phyloP scores from a whole-genome alignment of 1,284 basidiomycete species.

The Cystobasidium sp. region DNA sequence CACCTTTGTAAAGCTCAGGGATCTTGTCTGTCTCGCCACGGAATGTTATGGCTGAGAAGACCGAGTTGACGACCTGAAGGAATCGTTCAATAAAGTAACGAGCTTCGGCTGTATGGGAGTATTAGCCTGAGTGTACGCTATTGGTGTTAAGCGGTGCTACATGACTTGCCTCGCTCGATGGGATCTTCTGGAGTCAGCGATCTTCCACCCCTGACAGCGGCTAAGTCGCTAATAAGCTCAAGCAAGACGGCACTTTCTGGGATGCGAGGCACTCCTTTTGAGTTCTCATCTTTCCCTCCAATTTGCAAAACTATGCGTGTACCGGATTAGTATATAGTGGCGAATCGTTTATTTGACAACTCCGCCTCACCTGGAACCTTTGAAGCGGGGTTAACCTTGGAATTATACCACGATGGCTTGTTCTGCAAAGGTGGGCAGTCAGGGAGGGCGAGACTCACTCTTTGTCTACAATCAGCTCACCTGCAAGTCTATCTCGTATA shows the following conservation, averaged over 20 bases:
- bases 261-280: constrained; percentile 31
- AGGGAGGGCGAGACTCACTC: neutral
- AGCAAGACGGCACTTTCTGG: constrained; percentile 48
- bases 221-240: constrained; percentile 47
- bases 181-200: constrained; percentile 13
- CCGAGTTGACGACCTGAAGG: constrained; percentile 40
- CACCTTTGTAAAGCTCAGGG: constrained; percentile 30
- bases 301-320: constrained; percentile 25
- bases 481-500: constrained; percentile 30
- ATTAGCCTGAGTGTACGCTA: neutral
- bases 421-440: constrained; percentile 63
- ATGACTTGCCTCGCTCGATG: constrained; percentile 32
- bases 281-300: constrained; percentile 42
- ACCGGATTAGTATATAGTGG: neutral
- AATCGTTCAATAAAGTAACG: constrained; percentile 49
- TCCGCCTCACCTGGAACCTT: constrained; percentile 60
- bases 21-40: constrained; percentile 11
- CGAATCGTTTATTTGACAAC: neutral
- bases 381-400: constrained; percentile 66
- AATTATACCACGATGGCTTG: constrained; percentile 62
- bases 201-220: constrained; percentile 1
- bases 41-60: constrained; percentile 4
- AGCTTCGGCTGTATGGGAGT: constrained; percentile 42
- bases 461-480: neutral
- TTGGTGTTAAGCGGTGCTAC: neutral